phyloP scores from a whole-genome alignment of 78 protist species.

The Guillardia theta region DNA sequence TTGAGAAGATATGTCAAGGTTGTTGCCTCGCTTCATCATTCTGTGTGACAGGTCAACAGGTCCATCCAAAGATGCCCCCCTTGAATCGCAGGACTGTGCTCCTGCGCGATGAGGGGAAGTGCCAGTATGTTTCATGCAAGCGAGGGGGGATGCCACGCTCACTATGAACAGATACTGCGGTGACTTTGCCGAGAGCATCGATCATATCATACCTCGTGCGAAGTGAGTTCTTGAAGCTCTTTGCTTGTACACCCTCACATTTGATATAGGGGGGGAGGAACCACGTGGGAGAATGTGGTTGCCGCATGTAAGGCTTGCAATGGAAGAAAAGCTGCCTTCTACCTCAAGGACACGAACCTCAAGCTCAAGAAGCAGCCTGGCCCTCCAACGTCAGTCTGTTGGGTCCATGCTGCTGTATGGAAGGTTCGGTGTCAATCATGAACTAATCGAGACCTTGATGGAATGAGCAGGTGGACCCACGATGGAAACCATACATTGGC shows the following conservation, averaged over 20 bases:
- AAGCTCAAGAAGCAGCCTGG: not conserved
- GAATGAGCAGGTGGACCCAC: not conserved
- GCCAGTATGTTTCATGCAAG: too few species aligned
- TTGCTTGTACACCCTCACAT: not conserved
- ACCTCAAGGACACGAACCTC: not conserved
- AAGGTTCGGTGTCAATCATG: not conserved
- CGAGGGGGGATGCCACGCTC: not conserved
- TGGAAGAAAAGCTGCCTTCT: not conserved
- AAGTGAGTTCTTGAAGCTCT: not conserved
- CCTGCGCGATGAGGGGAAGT: too few species aligned
- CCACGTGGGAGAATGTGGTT: not conserved
- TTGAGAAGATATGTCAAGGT: not conserved
- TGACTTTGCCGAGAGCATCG: not conserved
- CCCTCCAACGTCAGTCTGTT: not conserved
- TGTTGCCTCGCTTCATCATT: not conserved
- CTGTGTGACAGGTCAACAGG: not conserved
- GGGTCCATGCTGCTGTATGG: not conserved
- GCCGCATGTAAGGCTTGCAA: not conserved
- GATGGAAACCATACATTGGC: not conserved
- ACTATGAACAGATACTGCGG: not conserved
- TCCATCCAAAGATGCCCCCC: not conserved
- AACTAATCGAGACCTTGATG: not conserved
- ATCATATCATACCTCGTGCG: not conserved
- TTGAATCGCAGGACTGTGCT: not conserved
- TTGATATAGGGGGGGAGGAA: not conserved